A percentile compares a stretch with the other conserved stretches of the same genome.
These are phyloP conservation scores for Trametes meyenii DNA, from an alignment of 768 basidiomycete genomes.

Conservation along the genomic window DNA sequence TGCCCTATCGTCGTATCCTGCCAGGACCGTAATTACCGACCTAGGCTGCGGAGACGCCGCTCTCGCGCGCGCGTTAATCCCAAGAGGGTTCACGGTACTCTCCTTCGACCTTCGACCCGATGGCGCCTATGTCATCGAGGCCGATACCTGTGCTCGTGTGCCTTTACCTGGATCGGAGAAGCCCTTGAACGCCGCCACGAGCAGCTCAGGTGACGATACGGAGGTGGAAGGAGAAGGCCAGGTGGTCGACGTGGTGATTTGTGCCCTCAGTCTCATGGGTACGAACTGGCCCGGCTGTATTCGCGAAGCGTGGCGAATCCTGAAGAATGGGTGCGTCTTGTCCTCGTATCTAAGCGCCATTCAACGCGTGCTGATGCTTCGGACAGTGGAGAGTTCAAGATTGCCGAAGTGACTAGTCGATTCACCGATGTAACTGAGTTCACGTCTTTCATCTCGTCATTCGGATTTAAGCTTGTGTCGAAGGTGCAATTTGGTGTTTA, in stretches of 20 bases:
- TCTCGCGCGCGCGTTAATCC: slow-evolving; percentile 72
- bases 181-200: background rate
- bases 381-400: slow-evolving; percentile 74
- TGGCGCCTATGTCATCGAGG: slow-evolving; percentile 76
- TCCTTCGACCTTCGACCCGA: slow-evolving; percentile 85
- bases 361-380: slow-evolving; percentile 15
- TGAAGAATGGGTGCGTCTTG: slow-evolving; percentile 72
- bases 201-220: slow-evolving; percentile 31
- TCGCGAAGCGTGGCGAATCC: slow-evolving; percentile 85
- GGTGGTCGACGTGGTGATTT: slow-evolving; percentile 89
- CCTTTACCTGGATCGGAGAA: slow-evolving; percentile 83
- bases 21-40: slow-evolving; percentile 80
- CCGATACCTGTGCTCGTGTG: slow-evolving; percentile 81
- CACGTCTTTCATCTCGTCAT: slow-evolving; percentile 55
- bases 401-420: slow-evolving; percentile 89
- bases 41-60: slow-evolving; percentile 95
- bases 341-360: slow-evolving; percentile 2
- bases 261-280: slow-evolving; percentile 95
- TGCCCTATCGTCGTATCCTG: slow-evolving; percentile 62
- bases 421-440: slow-evolving; percentile 74
- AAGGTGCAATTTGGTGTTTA: slow-evolving; percentile 51
- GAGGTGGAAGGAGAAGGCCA: slow-evolving; percentile 61
- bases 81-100: slow-evolving; percentile 67
- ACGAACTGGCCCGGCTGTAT: slow-evolving; percentile 94
- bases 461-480: slow-evolving; percentile 71